Evolutionary conservation across 768 basidiomycete genomes (phyloP), one percentile per base, ranked within the genome.

Genomic region (Rossbeevera mucosa): DNA sequence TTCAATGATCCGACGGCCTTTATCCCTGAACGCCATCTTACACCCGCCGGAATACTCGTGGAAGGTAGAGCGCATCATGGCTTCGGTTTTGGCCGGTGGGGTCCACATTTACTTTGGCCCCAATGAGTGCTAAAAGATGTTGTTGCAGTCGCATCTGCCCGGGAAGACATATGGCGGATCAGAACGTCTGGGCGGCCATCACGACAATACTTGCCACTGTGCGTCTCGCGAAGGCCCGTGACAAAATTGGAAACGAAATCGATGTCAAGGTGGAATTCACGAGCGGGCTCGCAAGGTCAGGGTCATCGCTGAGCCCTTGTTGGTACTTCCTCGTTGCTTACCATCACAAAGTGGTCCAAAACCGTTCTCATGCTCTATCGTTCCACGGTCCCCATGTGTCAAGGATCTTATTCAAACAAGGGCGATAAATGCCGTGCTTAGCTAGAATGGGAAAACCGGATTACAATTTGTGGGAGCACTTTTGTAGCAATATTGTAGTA

Each of bases 21-120:
- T 67, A 71, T 74, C 22, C 83, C 85, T 6, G 79, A 82, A 54
- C 73, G 83, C 33, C 81, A 79, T 67, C 60, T 85, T 12, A 57
- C 55, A 7, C 2, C 56, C 1, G 13, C 47, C 0, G 67, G 65
- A n/a, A 47, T 40, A 13, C 48, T 65, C 13, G 36, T 26, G 2
- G 53, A 58, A 16, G 57, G 40, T 4, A 21, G 33, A 8, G n/a
- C 22, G 1, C 28, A 31, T 6, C 30, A 47, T 2, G 7, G 20
- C 5, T 69, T 65, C 25, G 56, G 64, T 26, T 67, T 68, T 48
- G 66, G 64, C 44, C 68, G 62, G 65, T 67, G 43, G 6, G 64
- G 11, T 5, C 3, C 42, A 36, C 21, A 2, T 7, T 9, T n/a
- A 11, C 24, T 25, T 40, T 51, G 11, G 5, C 11, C 31, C 16